phyloP scores from a whole-genome alignment of 176 grass and related monocot genomes.

The Oryza meyeriana region DNA sequence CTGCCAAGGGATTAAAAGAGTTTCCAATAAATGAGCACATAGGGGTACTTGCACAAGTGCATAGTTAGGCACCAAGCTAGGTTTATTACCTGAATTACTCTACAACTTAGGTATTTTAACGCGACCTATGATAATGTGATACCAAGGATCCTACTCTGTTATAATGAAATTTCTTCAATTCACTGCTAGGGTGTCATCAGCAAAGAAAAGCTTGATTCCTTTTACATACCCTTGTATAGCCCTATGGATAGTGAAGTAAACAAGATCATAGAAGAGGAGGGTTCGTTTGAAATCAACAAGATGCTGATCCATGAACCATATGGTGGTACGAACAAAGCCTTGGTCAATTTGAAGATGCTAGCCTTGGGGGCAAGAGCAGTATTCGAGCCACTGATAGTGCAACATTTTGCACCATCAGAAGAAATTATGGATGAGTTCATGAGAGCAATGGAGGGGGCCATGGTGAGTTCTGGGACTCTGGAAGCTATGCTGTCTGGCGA shows the following conservation, averaged over 20 bases:
- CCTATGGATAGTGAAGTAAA: not conserved
- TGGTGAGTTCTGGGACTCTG: not conserved
- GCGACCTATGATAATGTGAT: no score
- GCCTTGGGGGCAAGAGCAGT: not conserved
- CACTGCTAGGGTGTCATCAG: not conserved
- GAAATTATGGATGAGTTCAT: not conserved
- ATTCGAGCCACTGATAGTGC: not conserved
- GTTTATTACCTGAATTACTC: not conserved
- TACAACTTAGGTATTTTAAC: not conserved
- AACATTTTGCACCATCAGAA: not conserved
- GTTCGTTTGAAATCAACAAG: not conserved
- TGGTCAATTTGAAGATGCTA: not conserved
- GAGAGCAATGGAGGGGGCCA: not conserved
- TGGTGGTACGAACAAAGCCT: not conserved
- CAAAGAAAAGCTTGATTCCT: not conserved
- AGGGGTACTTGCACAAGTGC: no score
- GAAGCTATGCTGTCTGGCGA: not conserved
- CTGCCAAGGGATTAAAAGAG: no score
- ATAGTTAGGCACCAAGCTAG: not conserved
- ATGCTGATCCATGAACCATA: not conserved
- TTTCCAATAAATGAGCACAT: no score
- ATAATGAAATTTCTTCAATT: not conserved
- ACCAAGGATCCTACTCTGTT: no score
- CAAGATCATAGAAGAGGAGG: not conserved
- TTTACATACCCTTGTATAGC: not conserved